Conservation (phyloP, 805 yeast genomes). For the Myxozyma udenii region DNA sequence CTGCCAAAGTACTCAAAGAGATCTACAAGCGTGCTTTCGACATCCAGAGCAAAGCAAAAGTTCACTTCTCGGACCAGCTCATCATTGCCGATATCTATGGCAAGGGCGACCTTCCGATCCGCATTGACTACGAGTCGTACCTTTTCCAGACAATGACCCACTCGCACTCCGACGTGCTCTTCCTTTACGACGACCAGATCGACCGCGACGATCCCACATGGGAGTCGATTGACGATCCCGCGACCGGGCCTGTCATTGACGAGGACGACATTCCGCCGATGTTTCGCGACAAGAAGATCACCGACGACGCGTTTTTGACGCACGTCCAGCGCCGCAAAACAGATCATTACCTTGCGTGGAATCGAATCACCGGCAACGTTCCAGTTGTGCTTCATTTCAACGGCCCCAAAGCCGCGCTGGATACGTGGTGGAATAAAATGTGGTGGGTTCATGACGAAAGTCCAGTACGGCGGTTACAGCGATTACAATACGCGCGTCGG, state of each 20-base stretch:
- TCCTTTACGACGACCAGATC: constrained; percentile 19
- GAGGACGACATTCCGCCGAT: constrained; percentile 5
- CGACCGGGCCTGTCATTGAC: background rate
- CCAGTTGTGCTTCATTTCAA: constrained; percentile 29
- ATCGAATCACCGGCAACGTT: constrained; percentile 18
- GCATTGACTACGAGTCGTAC: constrained; percentile 23
- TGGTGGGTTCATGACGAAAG: constrained; percentile 28
- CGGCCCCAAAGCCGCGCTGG: constrained; percentile 28
- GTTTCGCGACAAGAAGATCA: constrained; percentile 10
- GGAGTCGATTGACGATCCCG: constrained; percentile 6
- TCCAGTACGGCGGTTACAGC: constrained; percentile 19
- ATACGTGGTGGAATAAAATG: constrained; percentile 30
- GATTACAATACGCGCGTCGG: constrained; percentile 19
- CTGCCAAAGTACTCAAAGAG: constrained; percentile 16
- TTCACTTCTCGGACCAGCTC: constrained; percentile 25
- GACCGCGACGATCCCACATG: constrained; percentile 10
- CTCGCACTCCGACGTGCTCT: constrained; percentile 24
- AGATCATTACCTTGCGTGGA: constrained; percentile 25
- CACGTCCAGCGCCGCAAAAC: constrained; percentile 6
- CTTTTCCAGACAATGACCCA: constrained; percentile 31
- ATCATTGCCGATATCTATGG: constrained; percentile 28
- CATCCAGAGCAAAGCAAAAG: constrained; percentile 14
- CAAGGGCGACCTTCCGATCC: constrained; percentile 22
- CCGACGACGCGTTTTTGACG: constrained; percentile 11
- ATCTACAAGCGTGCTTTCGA: constrained; percentile 25